Base-by-base conservation (phyloP, 768 basidiomycete species). In the Leccinum aurantiacum region DNA sequence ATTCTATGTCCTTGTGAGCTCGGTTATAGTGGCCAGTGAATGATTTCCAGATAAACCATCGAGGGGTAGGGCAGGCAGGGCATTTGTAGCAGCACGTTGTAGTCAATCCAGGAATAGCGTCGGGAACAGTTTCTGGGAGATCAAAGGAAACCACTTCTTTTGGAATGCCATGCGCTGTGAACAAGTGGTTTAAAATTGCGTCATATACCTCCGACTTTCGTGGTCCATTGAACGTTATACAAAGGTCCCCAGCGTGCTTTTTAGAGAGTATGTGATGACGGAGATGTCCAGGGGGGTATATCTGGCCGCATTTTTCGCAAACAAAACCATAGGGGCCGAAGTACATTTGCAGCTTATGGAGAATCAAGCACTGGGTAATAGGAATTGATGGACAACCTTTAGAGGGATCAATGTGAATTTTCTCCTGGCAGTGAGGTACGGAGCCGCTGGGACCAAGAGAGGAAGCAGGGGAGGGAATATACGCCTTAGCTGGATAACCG, bases 301-400 rank as follows among this genome's bases (percentile, higher is more conserved):
- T 24, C 1, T 57, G 19, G 13, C 46, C 31, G 6, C 46, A 56
- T 48, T 56, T 48, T 17, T 56, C 46, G 19, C 46, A 56, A 11
- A 57, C 35, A 8, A 57, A 57, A 4, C 56, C 56, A 27, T 57
- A 27, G 17, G 33, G 56, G 2, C 56, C 48, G 35, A 57, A 57
- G 17, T 37, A 57, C 48, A 57, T 57, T 6, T 10, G 9, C 4
- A 57, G 22, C 9, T 50, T 49, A 4, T 6, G 1, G 1, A 57
- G 35, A 9, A 57, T 57, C 0, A 15, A 3, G 24, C 48, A 57
- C 7, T 48, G 4, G 14, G 56, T 37, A 3, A 49, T 11, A 9
- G 56, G 56, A 4, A 2, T 27, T 7, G 56, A 56, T 7, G 56
- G 56, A 17, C 56, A 56, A 3, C 4, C 9, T 6, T 49, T 49